Base-by-base conservation (phyloP, 2,329 filamentous ascomycete species). In the Knufia fluminis region DNA sequence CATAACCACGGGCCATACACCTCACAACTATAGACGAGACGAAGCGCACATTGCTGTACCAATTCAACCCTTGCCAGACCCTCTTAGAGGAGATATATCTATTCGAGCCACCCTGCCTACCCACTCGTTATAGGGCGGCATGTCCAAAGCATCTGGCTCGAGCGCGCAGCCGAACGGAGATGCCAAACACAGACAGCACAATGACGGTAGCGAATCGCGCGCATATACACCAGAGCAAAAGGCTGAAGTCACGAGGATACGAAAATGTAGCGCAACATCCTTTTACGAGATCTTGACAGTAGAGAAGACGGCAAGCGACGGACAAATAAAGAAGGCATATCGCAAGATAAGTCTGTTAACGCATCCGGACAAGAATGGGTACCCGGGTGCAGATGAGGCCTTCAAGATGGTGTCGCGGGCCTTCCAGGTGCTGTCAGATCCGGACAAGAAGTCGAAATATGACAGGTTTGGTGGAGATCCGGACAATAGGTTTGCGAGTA, bases 311-410 rank as follows among this genome's bases (percentile, higher is more conserved):
- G 69, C 72, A 44, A 80, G 80, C 43, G 91, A 97, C 59, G 68
- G 75, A 54, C 91, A 97, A 62, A 89, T 98, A 65, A 98, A 97
- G 69, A 97, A 97, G 73, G 91, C 92, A 4, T 98, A 98, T 71
- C 80, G 91, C 63, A 97, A 95, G 71, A 77, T 94, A 65, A 92
- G 86, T 64, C 73, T 98, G 61, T 76, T 97, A 63, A 98, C 92
- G 52, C 92, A 98, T 74, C 92, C 92, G 55, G 92, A 98, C 74
- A 98, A 98, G 75, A 98, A 98, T 75, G 90, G 90, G 45, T 90
- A 96, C 66, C 83, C 91, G 32, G 82, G 94, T 52, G 91, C 92
- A 49, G 92, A 96, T 66, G 92, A 98, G 72, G 92, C 92, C 26
- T 98, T 98, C 73, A 98, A 98, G 74, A 86, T 96, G 86, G 89